Evolutionary conservation across 2,329 filamentous ascomycete genomes (phyloP), one percentile per base, ranked within the genome.

Genomic region (Clarireedia homoeocarpa): DNA sequence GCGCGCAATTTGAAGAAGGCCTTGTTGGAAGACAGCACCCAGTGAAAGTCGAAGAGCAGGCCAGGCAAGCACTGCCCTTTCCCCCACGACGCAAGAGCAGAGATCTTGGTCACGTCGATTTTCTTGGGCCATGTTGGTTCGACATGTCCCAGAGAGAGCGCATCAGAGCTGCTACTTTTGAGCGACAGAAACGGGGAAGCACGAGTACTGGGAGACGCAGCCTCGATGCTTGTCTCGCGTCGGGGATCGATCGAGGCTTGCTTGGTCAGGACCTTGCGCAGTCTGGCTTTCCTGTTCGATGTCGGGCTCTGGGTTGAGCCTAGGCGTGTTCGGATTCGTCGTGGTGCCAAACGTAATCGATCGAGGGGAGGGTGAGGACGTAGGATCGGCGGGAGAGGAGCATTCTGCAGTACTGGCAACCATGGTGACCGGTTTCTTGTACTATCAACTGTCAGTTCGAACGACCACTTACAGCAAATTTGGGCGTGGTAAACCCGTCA

Each of bases 21-120:
- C n/a, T 48, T 48, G 46, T 48, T 48, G 46, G 46, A 48, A 48
- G 46, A 48, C 46, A 48, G n/a, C 46, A 48, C 46, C 46, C 46
- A 48, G 46, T 48, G 46, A 48, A 48, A 48, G 46, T 48, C 46
- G 46, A 48, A 48, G 46, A 48, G 46, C n/a, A 48, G 30, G 46
- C 46, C 24, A 20, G 46, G 26, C 46, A 48, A 34, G 46, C 46
- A 17, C 46, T 48, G 46, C 26, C 46, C 46, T 48, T 34, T 34
- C 46, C 46, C 46, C 46, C 46, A 48, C 46, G 26, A 48, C 24
- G 46, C 46, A 48, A 48, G 46, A 48, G 46, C 46, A 48, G 46
- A 48, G 15, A 48, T 30, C 46, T 48, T 48, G 9, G 46, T 48
- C 46, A 48, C 46, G 15, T 48, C 26, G 7, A 48, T 48, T 48